Base-by-base conservation (phyloP, 352 stramenopile species). In the Blastocystis sp. region DNA sequence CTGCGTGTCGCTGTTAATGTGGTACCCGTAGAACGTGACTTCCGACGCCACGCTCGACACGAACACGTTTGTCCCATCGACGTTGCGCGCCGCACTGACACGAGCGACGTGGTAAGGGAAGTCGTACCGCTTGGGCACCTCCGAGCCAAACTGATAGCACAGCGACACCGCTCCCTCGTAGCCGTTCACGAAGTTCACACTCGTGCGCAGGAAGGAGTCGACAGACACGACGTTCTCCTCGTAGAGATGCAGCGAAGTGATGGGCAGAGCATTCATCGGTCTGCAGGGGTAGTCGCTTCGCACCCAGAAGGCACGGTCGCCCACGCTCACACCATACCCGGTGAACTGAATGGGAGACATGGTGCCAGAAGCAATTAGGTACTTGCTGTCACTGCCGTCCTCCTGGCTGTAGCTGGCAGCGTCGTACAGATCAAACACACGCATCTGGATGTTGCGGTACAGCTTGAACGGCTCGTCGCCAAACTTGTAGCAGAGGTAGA, bases 401-500 rank as follows among this genome's bases (percentile, higher is more conserved):
- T 65, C n/a, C 18, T 73, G 30, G 37, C 63, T 89, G 66, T 89
- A 89, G 8, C 54, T 76, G 0, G 56, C 47, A 34, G 64, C 56
- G 24, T 89, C 78, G 53, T 76, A 79, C 45, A 89, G 47, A 24
- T 89, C 78, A 30, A 45, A 89, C 30, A 89, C 66, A 16, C 64
- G 63, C 63, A 89, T 79, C 30, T 3, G 7, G 24, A 89, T 89
- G 34, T 76, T 30, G 26, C 37, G 24, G 55, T 89, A 89, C 66
- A 89, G 26, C 26, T 79, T 43, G 66, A 79, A 89, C 30, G 78
- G 78, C 66, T 89, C 78, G n/a, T 62, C 43, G 37, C 78, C 78
- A 30, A 89, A 89, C 66, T 89, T 89, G 66, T 89, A 89, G 55
- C 78, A 89, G 47, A 89, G 66, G 55, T 78, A 68, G 73, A 85